Base-by-base conservation (phyloP, 176 grass and related monocot species). In the Triticum turgidum region DNA sequence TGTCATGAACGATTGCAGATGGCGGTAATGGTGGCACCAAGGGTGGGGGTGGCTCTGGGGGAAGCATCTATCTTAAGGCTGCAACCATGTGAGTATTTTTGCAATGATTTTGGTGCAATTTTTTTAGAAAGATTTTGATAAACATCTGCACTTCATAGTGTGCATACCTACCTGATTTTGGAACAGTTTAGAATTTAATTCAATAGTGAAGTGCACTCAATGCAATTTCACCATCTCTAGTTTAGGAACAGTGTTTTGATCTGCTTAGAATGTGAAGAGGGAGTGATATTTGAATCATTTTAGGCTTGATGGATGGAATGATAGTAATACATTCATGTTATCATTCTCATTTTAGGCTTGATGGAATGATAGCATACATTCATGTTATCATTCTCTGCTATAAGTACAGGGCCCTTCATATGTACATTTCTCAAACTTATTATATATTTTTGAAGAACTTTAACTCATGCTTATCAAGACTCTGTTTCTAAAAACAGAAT, bases 1-100 rank as follows among this genome's bases (percentile, higher is more conserved):
- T 27, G 27, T 96, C 39, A 68, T 96, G 74, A 91, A 94, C 64
- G 96, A 76, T 87, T 56, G 93, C 92, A 0, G 79, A 96, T 83
- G 96, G 96, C 15, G 96, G 90, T 47, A 85, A 94, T 51, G 93
- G 96, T 72, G 90, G 92, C 11, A 45, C 82, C 21, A 89, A 91
- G 42, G 96, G 96, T 1, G 96, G 96, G n/a, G 96, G 96, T 72
- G 96, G 93, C 61, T 95, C 96, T 27, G 96, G 96, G 25, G 96
- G 96, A 8, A 98, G 96, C 87, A 88, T 98, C 77, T 96, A 92
- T 89, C 79, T 98, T 29, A 88, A 92, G 58, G 92, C 96, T 20
- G 10, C 76, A 7, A 92, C 84, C 38, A 98, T 98, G 96, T 98
- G 82, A 88, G 96, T 89, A 62, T 67, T 82, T 69, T 66, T 42